Evolutionary conservation across 2,329 filamentous ascomycete genomes (phyloP).

Genomic region (Exophiala mesophila): DNA sequence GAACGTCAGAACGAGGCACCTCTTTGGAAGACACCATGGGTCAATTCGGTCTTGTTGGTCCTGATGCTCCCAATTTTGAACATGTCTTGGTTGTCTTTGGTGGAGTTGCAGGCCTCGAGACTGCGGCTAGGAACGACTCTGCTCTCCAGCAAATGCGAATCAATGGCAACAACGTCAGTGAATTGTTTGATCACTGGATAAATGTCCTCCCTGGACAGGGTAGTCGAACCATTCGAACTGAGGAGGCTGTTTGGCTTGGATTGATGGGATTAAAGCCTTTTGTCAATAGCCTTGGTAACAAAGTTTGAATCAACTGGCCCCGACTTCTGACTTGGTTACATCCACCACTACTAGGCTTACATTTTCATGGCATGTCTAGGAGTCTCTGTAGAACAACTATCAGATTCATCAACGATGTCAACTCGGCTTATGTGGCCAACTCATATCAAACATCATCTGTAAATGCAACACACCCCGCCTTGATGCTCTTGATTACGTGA

Average conservation of each 20-base stretch:
- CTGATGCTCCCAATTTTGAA: conserved; percentile 43
- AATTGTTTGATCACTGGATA: conserved; percentile 79
- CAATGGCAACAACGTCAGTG: conserved; percentile 57
- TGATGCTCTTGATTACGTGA: too few species aligned
- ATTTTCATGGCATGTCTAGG: too few species aligned
- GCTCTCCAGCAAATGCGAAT: conserved; percentile 59
- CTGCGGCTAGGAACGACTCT: conserved; percentile 60
- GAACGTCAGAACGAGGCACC: conserved; percentile 72
- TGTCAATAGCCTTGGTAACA: conserved; percentile 33
- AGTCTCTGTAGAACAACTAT: too few species aligned
- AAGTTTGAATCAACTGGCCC: too few species aligned
- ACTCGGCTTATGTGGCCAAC: too few species aligned
- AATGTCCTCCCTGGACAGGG: conserved; percentile 76
- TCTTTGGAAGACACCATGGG: conserved; percentile 39
- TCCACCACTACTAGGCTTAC: too few species aligned
- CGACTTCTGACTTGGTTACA: too few species aligned
- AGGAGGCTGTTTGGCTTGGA: conserved; percentile 76
- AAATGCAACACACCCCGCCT: too few species aligned
- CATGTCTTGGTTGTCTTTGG: conserved; percentile 77
- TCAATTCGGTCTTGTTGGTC: conserved; percentile 30
- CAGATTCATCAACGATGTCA: too few species aligned
- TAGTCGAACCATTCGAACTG: conserved; percentile 74
- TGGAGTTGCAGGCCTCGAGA: conserved; percentile 73
- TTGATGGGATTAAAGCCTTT: conserved; percentile 62
- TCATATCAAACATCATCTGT: too few species aligned